phyloP scores from a whole-genome alignment of 441 rosid species.

The Kokia cookei region DNA sequence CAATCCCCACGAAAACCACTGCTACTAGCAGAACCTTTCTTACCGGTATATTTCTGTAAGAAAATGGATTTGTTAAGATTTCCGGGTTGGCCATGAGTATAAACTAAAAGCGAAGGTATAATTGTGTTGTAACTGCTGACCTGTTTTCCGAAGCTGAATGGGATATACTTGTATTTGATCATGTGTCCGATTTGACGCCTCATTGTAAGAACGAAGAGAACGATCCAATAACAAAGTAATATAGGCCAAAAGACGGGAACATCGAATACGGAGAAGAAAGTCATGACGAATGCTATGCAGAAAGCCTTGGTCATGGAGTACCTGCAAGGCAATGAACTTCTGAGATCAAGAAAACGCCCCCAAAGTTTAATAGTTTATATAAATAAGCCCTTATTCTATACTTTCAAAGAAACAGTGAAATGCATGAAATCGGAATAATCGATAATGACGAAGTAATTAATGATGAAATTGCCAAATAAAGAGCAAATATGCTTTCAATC shows the following conservation, averaged over 20 bases:
- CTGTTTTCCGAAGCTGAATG: conserved; percentile 89
- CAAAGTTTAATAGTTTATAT: not conserved
- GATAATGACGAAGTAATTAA: no score
- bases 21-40: conserved; percentile 45
- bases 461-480: not conserved
- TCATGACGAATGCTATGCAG: conserved; percentile 76
- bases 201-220: conserved; percentile 83
- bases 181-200: conserved; percentile 92
- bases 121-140: conserved; percentile 22
- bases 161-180: conserved; percentile 93
- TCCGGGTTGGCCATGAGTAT: not conserved
- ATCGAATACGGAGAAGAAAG: conserved; percentile 79
- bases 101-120: not conserved
- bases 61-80: not conserved
- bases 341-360: not conserved
- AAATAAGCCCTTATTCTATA: not conserved
- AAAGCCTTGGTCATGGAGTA: conserved; percentile 82
- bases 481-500: not conserved
- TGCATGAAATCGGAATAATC: not conserved
- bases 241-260: conserved; percentile 99
- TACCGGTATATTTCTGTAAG: conserved; percentile 64
- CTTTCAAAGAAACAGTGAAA: not conserved
- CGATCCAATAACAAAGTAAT: conserved; percentile 84
- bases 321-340: conserved; percentile 34
- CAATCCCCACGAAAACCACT: conserved; percentile 49